phyloP scores from a whole-genome alignment of 176 grass and related monocot genomes.

The Bromus sterilis region DNA sequence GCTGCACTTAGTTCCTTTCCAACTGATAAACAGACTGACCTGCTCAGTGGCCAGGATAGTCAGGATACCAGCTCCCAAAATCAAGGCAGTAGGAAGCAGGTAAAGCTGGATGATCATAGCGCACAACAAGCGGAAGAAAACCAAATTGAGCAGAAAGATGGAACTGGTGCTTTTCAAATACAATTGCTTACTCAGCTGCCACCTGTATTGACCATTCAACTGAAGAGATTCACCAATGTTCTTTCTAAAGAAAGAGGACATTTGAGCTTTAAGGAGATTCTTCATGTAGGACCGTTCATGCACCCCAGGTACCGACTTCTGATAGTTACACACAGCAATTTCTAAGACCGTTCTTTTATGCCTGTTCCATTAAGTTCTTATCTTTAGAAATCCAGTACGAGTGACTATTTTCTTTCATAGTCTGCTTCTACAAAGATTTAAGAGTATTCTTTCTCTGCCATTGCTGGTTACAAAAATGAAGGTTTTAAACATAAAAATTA shows the following conservation, averaged over 20 bases:
- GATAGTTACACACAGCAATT: neutral
- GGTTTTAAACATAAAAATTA: neutral
- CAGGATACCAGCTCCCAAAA: neutral
- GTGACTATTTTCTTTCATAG: neutral
- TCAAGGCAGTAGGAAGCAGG: neutral
- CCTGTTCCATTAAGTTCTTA: neutral
- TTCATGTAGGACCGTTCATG: conserved; percentile 54
- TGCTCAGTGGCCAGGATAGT: neutral
- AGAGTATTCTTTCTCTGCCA: neutral
- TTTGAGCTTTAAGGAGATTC: conserved; percentile 55
- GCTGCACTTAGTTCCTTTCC: neutral
- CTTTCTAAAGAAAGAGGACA: conserved; percentile 37
- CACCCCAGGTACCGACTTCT: conserved; percentile 52
- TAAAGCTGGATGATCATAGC: neutral
- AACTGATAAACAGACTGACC: neutral
- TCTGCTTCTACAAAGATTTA: neutral
- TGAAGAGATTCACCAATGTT: conserved; percentile 36
- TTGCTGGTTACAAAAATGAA: neutral
- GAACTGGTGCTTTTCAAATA: conserved; percentile 25
- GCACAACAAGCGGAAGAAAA: neutral
- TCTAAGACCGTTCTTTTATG: neutral
- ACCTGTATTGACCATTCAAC: conserved; percentile 51
- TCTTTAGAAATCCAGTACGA: neutral
- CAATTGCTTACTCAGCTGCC: conserved; percentile 40
- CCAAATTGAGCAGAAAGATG: conserved; percentile 18